Percentiles rank a stretch among this genome's conserved stretches.
phyloP scores from a whole-genome alignment of 2,329 filamentous ascomycete species.

The Sporothrix inflata region DNA sequence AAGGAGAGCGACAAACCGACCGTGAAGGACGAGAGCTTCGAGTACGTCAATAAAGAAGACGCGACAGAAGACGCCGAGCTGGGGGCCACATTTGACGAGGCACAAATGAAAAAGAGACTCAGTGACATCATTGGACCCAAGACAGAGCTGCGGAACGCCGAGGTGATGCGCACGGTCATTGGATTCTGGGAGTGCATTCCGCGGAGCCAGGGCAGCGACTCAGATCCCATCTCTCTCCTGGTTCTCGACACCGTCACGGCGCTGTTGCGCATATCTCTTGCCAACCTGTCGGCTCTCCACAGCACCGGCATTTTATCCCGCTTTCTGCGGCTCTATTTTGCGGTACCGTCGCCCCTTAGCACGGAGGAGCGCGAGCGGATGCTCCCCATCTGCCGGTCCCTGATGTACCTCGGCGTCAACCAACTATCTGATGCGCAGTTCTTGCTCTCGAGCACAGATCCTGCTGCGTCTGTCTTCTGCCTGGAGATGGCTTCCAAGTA shows the following conservation, averaged over 20 bases:
- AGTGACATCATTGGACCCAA: conserved; percentile 54
- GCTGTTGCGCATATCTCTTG: conserved; percentile 63
- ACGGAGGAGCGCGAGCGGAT: conserved; percentile 62
- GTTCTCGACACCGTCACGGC: conserved; percentile 66
- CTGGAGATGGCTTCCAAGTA: conserved; percentile 74
- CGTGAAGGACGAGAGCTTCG: not conserved
- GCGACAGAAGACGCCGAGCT: not conserved
- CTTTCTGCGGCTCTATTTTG: conserved; percentile 66
- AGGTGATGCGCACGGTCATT: conserved; percentile 65
- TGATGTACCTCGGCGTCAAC: conserved; percentile 77
- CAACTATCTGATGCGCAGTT: conserved; percentile 81
- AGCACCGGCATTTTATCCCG: conserved; percentile 70
- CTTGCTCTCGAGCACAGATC: conserved; percentile 60
- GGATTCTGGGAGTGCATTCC: conserved; percentile 67
- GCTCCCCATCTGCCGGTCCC: conserved; percentile 66
- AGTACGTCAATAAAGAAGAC: conserved; percentile 3
- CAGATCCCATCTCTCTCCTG: conserved; percentile 61
- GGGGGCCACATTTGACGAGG: conserved; percentile 21
- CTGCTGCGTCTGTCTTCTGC: conserved; percentile 67
- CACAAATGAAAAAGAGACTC: conserved; percentile 46
- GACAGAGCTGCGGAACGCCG: conserved; percentile 61
- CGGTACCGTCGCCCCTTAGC: conserved; percentile 53
- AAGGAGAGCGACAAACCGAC: not conserved
- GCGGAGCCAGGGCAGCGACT: conserved; percentile 43
- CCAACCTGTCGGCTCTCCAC: conserved; percentile 73